Percentiles rank a stretch among this genome's conserved stretches.
Conservation (phyloP, 2,329 filamentous ascomycete species). For the Myriosclerotinia scirpicola region DNA sequence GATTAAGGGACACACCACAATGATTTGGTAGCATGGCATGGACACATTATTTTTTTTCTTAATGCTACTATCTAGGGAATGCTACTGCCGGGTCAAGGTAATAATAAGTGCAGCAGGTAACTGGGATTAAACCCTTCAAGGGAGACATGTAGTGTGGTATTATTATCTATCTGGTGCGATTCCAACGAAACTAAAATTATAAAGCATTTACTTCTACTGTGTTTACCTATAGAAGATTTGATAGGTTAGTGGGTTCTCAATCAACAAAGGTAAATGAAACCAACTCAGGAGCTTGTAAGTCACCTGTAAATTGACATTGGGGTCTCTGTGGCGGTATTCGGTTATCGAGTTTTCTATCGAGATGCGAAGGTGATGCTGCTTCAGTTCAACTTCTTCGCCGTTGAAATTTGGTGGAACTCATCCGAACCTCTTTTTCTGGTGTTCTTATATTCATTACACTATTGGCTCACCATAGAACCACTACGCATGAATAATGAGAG, state of each 20-base stretch:
- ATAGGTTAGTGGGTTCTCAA: neutral
- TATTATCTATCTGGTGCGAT: slow-evolving; percentile 12
- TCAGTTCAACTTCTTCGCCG: neutral
- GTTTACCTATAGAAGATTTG: neutral
- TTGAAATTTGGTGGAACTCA: too few relatives aligned
- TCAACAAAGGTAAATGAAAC: neutral
- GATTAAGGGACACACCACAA: neutral
- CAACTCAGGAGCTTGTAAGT: neutral
- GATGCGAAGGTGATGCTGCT: neutral
- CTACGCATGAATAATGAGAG: neutral
- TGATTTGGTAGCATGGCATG: slow-evolving; percentile 12
- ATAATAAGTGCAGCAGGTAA: slow-evolving; percentile 10
- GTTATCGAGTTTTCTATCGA: neutral
- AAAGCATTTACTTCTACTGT: slow-evolving; percentile 3
- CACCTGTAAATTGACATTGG: neutral
- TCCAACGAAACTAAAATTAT: slow-evolving; percentile 14
- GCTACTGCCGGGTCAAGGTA: slow-evolving; percentile 3
- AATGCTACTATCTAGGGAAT: slow-evolving; percentile 17
- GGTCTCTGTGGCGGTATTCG: neutral
- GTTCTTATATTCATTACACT: neutral
- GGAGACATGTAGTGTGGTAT: slow-evolving; percentile 13
- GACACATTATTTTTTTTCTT: slow-evolving; percentile 4
- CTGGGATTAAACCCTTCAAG: slow-evolving; percentile 1
- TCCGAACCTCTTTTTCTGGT: too few relatives aligned
- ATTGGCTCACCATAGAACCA: neutral